Conservation (phyloP, 225 moss, liverwort and hornwort genomes). For the Antitrichia curtipendula region DNA sequence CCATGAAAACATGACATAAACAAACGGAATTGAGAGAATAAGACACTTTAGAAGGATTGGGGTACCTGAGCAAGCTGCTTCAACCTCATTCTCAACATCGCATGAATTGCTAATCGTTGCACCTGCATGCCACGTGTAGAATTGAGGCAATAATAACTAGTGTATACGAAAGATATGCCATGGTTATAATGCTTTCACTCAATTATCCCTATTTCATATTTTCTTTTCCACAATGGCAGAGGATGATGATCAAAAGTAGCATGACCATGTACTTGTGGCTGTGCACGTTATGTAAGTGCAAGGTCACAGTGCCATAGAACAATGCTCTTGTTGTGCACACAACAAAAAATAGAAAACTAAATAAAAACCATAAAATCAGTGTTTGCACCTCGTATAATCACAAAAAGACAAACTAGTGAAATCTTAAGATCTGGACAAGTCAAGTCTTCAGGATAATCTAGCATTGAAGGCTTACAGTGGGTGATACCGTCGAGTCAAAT, state of each 20-base stretch:
- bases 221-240: not conserved
- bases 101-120: constrained; percentile 84
- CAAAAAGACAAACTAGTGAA: not conserved
- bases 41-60: not conserved
- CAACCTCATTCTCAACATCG: constrained; percentile 68
- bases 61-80: constrained; percentile 86
- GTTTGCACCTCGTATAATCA: not conserved
- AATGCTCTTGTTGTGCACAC: not conserved
- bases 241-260: not conserved
- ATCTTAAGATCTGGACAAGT: not conserved
- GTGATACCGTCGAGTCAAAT: constrained; percentile 85
- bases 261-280: not conserved
- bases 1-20: not conserved
- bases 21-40: not conserved
- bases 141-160: not conserved
- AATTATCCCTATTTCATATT: not conserved
- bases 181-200: not conserved
- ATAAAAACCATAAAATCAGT: not conserved
- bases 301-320: not conserved
- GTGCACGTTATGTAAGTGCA: not conserved
- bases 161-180: not conserved
- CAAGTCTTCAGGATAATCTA: not conserved
- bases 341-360: not conserved
- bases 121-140: constrained; percentile 41
- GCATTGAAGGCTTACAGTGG: constrained; percentile 37